These are phyloP conservation scores for Lasiodiplodia citricola DNA, from an alignment of 2,329 filamentous ascomycete genomes.

Conservation along the genomic window DNA sequence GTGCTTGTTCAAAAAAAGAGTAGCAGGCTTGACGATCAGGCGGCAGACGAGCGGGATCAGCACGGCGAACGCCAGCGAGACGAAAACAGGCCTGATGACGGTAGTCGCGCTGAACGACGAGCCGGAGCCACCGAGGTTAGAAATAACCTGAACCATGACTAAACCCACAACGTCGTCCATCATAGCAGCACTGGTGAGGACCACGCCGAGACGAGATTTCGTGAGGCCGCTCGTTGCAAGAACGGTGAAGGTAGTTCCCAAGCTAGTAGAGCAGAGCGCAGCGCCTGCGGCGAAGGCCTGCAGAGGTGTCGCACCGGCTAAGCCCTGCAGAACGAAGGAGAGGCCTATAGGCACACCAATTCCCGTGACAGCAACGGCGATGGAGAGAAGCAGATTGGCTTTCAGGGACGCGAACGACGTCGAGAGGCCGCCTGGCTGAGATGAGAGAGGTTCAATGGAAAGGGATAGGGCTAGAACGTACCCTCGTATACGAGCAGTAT, in stretches of 20 bases:
- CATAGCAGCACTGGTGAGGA: conserved; percentile 76
- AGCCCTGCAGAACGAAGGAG: conserved; percentile 63
- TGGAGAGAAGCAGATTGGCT: conserved; percentile 65
- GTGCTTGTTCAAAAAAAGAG: conserved; percentile 40
- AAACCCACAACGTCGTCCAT: conserved; percentile 81
- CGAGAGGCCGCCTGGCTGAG: conserved; percentile 59
- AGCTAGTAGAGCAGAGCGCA: conserved; percentile 73
- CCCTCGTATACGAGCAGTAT: conserved; percentile 75
- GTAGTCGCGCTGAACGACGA: conserved; percentile 46
- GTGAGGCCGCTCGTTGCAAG: conserved; percentile 65
- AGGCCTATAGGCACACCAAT: conserved; percentile 68
- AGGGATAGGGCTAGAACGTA: conserved; percentile 32
- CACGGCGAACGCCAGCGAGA: conserved; percentile 60
- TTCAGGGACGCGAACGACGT: conserved; percentile 61
- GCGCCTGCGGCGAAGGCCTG: conserved; percentile 76
- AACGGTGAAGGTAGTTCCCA: conserved; percentile 73
- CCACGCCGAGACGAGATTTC: conserved; percentile 62
- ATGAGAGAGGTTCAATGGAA: neutral
- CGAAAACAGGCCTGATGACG: conserved; percentile 58
- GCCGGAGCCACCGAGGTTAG: conserved; percentile 60
- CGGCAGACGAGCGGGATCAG: conserved; percentile 55
- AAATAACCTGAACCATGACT: conserved; percentile 77
- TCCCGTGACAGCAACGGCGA: conserved; percentile 68
- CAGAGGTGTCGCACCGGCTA: conserved; percentile 58
- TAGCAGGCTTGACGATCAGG: conserved; percentile 52